Base-by-base conservation (phyloP, 495 filamentous ascomycete species). In the Penicillium goetzii region DNA sequence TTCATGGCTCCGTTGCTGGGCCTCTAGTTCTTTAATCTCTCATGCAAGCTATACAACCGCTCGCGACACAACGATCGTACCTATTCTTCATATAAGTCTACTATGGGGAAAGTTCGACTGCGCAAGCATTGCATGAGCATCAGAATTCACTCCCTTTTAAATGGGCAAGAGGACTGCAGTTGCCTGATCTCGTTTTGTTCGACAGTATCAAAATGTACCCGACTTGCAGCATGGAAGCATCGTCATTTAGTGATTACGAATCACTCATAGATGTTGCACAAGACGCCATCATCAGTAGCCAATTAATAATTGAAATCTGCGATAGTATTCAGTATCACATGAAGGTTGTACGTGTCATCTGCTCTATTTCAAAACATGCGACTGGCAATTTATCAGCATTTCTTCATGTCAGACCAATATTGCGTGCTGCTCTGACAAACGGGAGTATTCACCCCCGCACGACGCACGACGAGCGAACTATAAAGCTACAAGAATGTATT, bases 371-470 rank as follows among this genome's bases (percentile, higher is more conserved):
- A 47, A 26, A 14, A n/a, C 23, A 30, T 60, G 38, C 58, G 50
- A 40, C 15, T 55, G 60, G n/a, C 40, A 26, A 70, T 74, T 73
- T 73, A 67, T 71, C 71, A 73, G 68, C 64, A 70, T 65, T 66
- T 67, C 62, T 64, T 55, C 41, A 67, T 72, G 62, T 67, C 30
- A 61, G 62, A 68, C 62, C 45, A 61, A 55, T 55, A 76, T 76
- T 68, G 74, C 74, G 74, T 76, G 74, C 72, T 72, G 62, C n/a
- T 63, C 68, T 76, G 72, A 76, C 72, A 74, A 76, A 76, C 74
- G 57, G 3, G 47, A 49, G 7, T 50, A 60, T 28, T 28, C 41
- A 58, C 62, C 67, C 71, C n/a, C n/a, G n/a, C n/a, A n/a, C n/a
- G n/a, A n/a, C 65, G 66, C 68, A 73, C 62, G 11, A 32, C n/a